Base-by-base conservation (phyloP, 1,284 basidiomycete genomes). In the Sutorius eximius region DNA sequence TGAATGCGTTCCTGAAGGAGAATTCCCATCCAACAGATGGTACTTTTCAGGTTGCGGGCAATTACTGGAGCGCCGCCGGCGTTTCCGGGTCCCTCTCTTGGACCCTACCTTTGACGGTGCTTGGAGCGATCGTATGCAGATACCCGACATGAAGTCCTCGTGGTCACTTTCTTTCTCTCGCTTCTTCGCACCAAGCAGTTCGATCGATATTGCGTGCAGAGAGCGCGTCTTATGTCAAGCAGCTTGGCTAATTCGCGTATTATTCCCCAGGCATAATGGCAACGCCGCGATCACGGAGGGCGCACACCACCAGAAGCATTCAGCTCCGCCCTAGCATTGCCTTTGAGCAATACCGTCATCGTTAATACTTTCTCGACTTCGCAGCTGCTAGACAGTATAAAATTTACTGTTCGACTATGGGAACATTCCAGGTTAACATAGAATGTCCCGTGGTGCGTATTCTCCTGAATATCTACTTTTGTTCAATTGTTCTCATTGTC, bases 81-180 rank as follows among this genome's bases (percentile, higher is more conserved):
- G 43, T 69, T 64, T 65, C 64, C 51, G 63, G 34, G 52, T 51
- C 45, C 55, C 56, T 57, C 64, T 65, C 53, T 50, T 59, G 54
- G 57, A 53, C 61, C 59, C 62, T 66, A 55, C 58, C 49, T 57
- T 59, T 45, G 56, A 65, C 58, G 24, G 58, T 58, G 57, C 58
- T 67, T 72, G 67, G 68, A 70, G 67, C 65, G 68, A 73, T 73
- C 63, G 56, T 62, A 59, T 57, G 53, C 69, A 72, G 70, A 73
- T 70, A 70, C 65, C 68, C 70, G 70, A 71, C 66, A 70, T 70
- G 71, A 70, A 69, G 45, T 60, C 67, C 68, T 69, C 68, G 68
- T 72, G 67, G 64, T 42, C 54, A 42, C 56, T 72, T 51, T 65
- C 61, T 65, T 53, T 58, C 58, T 69, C 58, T 72, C 65, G 61